Percentiles rank a stretch among this genome's conserved stretches.
Evolutionary conservation across 805 yeast species (phyloP).

Genomic region (Pichia californica): DNA sequence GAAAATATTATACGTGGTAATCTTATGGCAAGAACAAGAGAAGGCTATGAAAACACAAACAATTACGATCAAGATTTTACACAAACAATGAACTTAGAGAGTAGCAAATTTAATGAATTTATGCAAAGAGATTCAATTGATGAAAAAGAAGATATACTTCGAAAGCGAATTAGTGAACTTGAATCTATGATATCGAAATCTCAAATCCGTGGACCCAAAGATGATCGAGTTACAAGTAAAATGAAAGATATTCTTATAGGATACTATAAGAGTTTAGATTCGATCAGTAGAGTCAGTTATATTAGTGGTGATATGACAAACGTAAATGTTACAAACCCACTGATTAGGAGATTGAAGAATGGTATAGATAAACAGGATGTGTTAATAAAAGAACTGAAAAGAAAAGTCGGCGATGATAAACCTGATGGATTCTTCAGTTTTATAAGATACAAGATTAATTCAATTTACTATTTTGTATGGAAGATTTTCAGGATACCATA

Average conservation of each 20-base stretch:
- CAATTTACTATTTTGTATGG: neutral
- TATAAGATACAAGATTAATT: neutral
- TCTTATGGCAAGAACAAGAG: neutral
- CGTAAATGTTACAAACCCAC: neutral
- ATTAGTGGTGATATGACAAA: too few species aligned
- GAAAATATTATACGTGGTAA: conserved; percentile 7
- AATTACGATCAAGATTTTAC: conserved; percentile 6
- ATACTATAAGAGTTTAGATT: conserved; percentile 5
- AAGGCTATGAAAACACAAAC: neutral
- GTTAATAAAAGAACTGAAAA: conserved; percentile 11
- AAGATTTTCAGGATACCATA: neutral
- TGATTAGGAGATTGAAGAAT: conserved; percentile 2
- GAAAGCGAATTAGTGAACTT: neutral
- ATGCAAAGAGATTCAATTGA: neutral
- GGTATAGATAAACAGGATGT: conserved; percentile 15
- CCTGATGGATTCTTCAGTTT: neutral
- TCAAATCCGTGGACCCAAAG: neutral
- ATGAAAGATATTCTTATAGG: conserved; percentile 8
- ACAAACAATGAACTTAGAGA: conserved; percentile 7
- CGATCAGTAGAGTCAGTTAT: neutral
- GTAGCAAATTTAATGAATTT: conserved; percentile 3
- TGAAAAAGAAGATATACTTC: neutral
- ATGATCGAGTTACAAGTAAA: conserved; percentile 3
- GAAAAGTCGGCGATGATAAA: conserved; percentile 8
- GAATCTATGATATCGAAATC: conserved; percentile 2